Evolutionary conservation across 805 yeast genomes (phyloP).

Genomic region (Zygosaccharomyces pseudorouxii): DNA sequence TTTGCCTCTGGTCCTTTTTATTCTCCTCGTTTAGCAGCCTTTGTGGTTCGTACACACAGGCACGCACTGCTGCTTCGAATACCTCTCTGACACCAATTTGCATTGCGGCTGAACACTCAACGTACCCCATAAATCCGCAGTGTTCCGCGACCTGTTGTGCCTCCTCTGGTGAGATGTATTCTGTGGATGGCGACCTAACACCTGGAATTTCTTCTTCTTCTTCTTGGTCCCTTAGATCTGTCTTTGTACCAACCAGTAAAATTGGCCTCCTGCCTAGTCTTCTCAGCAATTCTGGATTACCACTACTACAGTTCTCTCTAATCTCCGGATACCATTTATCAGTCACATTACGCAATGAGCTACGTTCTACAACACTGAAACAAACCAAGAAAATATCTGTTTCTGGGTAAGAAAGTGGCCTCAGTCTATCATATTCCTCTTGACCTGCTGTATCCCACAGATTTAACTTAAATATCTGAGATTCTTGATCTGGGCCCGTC

Average conservation of each 20-base stretch:
- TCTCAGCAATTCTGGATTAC: constrained; percentile 28
- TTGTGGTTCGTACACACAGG: constrained; percentile 44
- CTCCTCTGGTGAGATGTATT: constrained; percentile 58
- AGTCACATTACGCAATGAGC: constrained; percentile 73
- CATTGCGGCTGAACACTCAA: constrained; percentile 88
- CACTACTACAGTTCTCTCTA: constrained; percentile 70
- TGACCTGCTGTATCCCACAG: constrained; percentile 98
- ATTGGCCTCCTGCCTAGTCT: constrained; percentile 39
- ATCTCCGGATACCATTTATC: constrained; percentile 86
- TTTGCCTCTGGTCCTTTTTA: constrained; percentile 2
- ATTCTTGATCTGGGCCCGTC: constrained; percentile 33
- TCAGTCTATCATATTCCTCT: constrained; percentile 80
- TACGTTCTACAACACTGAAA: constrained; percentile 77
- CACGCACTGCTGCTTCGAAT: constrained; percentile 75
- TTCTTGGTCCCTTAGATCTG: constrained; percentile 78
- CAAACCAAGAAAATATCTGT: constrained; percentile 85
- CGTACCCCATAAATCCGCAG: constrained; percentile 64
- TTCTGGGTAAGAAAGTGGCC: constrained; percentile 89
- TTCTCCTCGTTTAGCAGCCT: constrained; percentile 39
- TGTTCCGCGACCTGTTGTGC: constrained; percentile 66
- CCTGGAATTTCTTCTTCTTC: constrained; percentile 52
- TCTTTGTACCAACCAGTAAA: constrained; percentile 81
- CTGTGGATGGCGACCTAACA: constrained; percentile 12
- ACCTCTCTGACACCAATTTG: constrained; percentile 82
- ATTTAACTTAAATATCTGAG: constrained; percentile 74